Base-by-base conservation (phyloP, 345 rosid genomes). In the Populus simonii region DNA sequence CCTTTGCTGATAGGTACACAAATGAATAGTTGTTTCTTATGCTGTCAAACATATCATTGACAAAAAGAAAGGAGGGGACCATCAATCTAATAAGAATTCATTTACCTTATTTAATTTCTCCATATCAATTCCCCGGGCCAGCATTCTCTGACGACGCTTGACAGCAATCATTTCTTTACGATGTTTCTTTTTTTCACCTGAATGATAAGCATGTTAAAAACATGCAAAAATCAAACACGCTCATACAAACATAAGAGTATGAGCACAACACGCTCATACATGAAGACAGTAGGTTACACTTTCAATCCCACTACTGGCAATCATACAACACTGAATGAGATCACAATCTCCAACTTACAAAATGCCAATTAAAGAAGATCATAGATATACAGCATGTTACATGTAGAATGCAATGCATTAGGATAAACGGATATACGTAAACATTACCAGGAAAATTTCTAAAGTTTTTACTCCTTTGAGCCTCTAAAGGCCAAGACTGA, bases 161-260 rank as follows among this genome's bases (percentile, higher is more conserved):
- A 82, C 83, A 79, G 91, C 97, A 78, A 93, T 91, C 78, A 79
- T 74, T 84, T 94, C 97, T 88, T 93, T 96, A 45, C 86, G 88
- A 25, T 88, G 91, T 61, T 93, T 96, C 97, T 96, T 93, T 81
- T 88, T 96, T 79, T 81, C 94, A 67, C 92, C 97, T 92, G 81
- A 74, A 77, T 31, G 16, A 13, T 12, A 36, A 77, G 65, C 62
- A 38, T 12, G 72, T 68, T 61, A 68, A 11, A 55, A 76, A 22
- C 43, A 76, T 72, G 51, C 39, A 72, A 62, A 72, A 38, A 25
- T 25, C 25, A 25, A 25, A 25, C 25, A 25, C 25, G 25, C 25
- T 25, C 25, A 43, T 49, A 49, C 33, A 31, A 20, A 4, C 8
- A 11, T 8, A 59, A 53, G 61, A 45, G 70, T 39, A 18, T 47